Base-by-base conservation (phyloP, 2,329 filamentous ascomycete species). In the Fusarium neocosmosporiellum region DNA sequence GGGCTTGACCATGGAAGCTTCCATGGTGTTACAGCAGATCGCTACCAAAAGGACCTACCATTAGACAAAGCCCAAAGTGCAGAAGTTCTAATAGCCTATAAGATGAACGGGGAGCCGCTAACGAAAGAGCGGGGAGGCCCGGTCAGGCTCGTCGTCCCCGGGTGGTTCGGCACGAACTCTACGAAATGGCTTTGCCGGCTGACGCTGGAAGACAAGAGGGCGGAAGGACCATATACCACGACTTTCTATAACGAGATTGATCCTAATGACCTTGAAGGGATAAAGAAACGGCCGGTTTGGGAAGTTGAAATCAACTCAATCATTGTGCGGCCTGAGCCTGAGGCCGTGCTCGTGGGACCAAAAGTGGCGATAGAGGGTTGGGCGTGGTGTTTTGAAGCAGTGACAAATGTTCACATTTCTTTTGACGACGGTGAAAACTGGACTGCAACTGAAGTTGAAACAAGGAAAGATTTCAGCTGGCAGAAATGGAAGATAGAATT, bases 181-280 rank as follows among this genome's bases (percentile, higher is more conserved):
- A 69, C 67, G 3, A 69, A 69, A 36, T 69, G 67, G 67, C 64
- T 69, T 3, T 63, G 59, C 11, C 43, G 31, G 1, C 37, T 69
- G 10, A 59, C 59, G 5, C 2, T 69, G 2, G 20, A 67, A 27
- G 11, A 9, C 2, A 13, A 2, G 4, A 53, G 67, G 0, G 67
- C 64, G 2, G 41, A 59, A 0, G 64, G 59, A 1, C 64, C 43
- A 1, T 67, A 63, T 1, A 48, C 66, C 2, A 20, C 59, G 0
- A 24, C 62, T 13, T 37, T 69, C 2, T 69, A 69, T 9, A 69
- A 69, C 5, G 64, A 67, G 24, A 54, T 29, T 7, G 59, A 69
- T 9, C 64, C 53, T 2, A 2, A 3, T 0, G 64, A 69, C 6
- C 43, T 58, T 0, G 1, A 59, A 5, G 18, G 41, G 1, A n/a